Evolutionary conservation across 2,329 filamentous ascomycete species (phyloP).

Genomic region (Aspergillus sp.): DNA sequence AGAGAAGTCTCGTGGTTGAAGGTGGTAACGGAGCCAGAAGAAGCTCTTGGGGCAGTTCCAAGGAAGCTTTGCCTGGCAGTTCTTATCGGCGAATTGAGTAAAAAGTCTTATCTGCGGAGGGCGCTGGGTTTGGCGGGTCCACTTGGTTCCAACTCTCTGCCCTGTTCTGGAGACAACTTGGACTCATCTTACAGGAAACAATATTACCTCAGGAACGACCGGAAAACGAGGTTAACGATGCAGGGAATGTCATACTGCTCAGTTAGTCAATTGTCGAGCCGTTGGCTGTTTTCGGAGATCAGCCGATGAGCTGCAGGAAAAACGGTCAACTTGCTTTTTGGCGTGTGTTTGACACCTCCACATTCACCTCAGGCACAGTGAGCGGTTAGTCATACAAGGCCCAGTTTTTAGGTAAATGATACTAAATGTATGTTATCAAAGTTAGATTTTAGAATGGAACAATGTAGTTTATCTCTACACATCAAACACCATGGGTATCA

Average conservation of each 20-base stretch:
- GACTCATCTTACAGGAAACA: neutral
- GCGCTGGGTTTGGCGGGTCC: slow-evolving; percentile 4
- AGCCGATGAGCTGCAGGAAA: neutral
- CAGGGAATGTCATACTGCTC: neutral
- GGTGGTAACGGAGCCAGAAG: neutral
- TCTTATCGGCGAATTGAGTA: slow-evolving; percentile 8
- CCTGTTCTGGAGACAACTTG: neutral
- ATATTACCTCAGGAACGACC: neutral
- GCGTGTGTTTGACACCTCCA: neutral
- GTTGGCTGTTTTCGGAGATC: neutral
- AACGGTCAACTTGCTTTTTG: neutral
- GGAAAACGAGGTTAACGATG: neutral
- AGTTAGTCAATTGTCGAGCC: neutral
- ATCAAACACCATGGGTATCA: slow-evolving; percentile 8
- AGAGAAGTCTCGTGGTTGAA: neutral
- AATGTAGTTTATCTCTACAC: neutral
- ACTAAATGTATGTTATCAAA: too few species aligned
- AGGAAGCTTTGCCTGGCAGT: slow-evolving; percentile 1
- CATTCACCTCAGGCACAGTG: neutral
- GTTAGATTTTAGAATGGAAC: neutral
- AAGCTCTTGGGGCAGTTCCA: neutral
- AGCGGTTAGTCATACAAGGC: neutral
- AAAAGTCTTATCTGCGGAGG: slow-evolving; percentile 13
- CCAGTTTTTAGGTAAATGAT: neutral
- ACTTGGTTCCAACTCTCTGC: slow-evolving; percentile 6